Evolutionary conservation across 1,284 basidiomycete species (phyloP), one percentile per base, ranked within the genome.

Genomic region (Boletellus deceptivus): DNA sequence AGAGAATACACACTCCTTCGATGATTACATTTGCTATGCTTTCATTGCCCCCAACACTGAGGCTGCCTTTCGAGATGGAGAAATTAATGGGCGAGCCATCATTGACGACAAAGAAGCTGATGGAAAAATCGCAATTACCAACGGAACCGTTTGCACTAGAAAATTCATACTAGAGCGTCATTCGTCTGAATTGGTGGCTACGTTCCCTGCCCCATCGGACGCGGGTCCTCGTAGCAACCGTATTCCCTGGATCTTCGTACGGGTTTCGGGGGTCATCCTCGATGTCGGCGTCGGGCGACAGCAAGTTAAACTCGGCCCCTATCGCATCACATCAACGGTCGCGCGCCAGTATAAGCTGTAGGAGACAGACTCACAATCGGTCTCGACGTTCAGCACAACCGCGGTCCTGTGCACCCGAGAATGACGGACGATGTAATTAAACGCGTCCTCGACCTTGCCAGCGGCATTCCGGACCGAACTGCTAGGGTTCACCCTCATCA

Each of bases 291-390:
- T 29, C 6, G 18, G 48, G 51, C 22, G 48, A 50, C 41, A 52
- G 27, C 35, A 52, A 41, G 40, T 45, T 52, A 14, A 52, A 45
- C 42, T 50, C 48, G 9, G 38, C 43, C 48, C 43, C 42, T 31
- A 31, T 18, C 3, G 6, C 6, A 9, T 20, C 11, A 31, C 17
- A 17, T 42, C 11, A 31, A 18, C 13, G 29, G 9, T 25, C 25
- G 25, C 25, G 11, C 29, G 9, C 9, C 29, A 31, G 29, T 11
- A 5, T 3, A 8, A 13, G 29, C 27, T 9, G 27, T 3, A 18
- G 27, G 25, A 25, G 18, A 34, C 9, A 17, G 22, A 20, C 50
- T 40, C 17, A 50, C 48, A 40, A 24, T 53, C 43, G 3, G 37
- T 40, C 22, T 42, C 46, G 27, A 49, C 43, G 39, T 49, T 25